phyloP scores from a whole-genome alignment of 129 eudicot genomes.

The Lactuca sativa region DNA sequence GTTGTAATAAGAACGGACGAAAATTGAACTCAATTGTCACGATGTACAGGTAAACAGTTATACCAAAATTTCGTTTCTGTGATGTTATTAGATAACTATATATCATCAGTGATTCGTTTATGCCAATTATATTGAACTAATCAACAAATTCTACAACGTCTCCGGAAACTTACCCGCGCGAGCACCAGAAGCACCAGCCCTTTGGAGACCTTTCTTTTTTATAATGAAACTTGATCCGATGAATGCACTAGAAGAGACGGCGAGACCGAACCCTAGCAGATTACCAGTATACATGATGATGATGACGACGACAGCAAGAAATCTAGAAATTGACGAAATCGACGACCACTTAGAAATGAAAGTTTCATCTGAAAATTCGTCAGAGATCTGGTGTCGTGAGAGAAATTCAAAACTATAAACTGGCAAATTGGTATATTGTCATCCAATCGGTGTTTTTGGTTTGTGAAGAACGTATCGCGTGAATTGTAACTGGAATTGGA shows the following conservation, averaged over 20 bases:
- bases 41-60: neutral
- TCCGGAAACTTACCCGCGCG: slow-evolving; percentile 60
- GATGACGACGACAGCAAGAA: slow-evolving; percentile 21
- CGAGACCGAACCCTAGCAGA: slow-evolving; percentile 74
- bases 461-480: neutral
- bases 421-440: slow-evolving; percentile 7
- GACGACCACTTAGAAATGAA: slow-evolving; percentile 7
- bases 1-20: neutral
- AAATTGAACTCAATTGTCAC: slow-evolving; percentile 5
- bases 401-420: neutral
- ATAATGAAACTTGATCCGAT: slow-evolving; percentile 93
- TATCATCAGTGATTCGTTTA: neutral
- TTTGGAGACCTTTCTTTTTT: slow-evolving; percentile 88
- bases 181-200: slow-evolving; percentile 77
- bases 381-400: slow-evolving; percentile 1
- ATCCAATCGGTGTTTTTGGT: neutral
- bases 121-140: neutral
- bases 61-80: neutral
- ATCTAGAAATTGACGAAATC: slow-evolving; percentile 1
- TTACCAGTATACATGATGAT: slow-evolving; percentile 60
- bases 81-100: neutral
- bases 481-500: slow-evolving; percentile 14
- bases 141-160: neutral
- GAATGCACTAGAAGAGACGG: slow-evolving; percentile 83
- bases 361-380: slow-evolving; percentile 30